A percentile compares a stretch with the other conserved stretches of the same genome.
phyloP scores from a whole-genome alignment of 441 rosid species.

The Populus hybrid region DNA sequence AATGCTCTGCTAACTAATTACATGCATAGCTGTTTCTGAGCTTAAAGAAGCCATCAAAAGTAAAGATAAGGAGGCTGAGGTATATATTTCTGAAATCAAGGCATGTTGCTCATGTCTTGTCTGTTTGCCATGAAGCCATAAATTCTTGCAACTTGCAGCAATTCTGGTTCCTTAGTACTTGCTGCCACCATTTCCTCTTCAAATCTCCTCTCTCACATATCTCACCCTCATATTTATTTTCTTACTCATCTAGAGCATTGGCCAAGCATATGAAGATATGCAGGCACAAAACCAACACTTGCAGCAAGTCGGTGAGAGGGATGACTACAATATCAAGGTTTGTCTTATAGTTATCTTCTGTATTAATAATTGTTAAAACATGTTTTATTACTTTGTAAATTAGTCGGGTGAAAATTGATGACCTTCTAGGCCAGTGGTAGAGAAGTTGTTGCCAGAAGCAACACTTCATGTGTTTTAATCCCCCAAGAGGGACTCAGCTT shows the following conservation, averaged over 20 bases:
- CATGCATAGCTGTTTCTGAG: slow-evolving; percentile 70
- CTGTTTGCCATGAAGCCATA: background rate
- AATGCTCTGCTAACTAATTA: background rate
- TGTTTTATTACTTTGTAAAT: background rate
- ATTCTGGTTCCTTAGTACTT: slow-evolving; percentile 10
- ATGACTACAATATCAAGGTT: slow-evolving; percentile 94
- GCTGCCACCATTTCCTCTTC: background rate
- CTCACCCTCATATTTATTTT: background rate
- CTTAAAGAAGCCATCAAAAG: slow-evolving; percentile 77
- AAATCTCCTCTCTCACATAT: background rate
- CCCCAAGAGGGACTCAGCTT: no score
- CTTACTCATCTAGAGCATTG: slow-evolving; percentile 61
- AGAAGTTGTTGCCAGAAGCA: no score
- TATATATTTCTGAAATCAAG: slow-evolving; percentile 94
- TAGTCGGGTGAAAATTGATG: background rate
- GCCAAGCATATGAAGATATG: slow-evolving; percentile 99
- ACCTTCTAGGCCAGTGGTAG: no score
- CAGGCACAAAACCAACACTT: slow-evolving; percentile 90
- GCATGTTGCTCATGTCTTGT: slow-evolving; percentile 30
- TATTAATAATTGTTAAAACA: slow-evolving; percentile 4
- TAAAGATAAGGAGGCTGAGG: slow-evolving; percentile 85
- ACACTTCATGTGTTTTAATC: no score
- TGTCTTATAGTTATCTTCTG: slow-evolving; percentile 6
- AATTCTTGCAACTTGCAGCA: background rate
- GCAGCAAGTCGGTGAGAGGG: slow-evolving; percentile 92